Conservation (phyloP, 2,329 filamentous ascomycete species). For the Monosporascus sp. region DNA sequence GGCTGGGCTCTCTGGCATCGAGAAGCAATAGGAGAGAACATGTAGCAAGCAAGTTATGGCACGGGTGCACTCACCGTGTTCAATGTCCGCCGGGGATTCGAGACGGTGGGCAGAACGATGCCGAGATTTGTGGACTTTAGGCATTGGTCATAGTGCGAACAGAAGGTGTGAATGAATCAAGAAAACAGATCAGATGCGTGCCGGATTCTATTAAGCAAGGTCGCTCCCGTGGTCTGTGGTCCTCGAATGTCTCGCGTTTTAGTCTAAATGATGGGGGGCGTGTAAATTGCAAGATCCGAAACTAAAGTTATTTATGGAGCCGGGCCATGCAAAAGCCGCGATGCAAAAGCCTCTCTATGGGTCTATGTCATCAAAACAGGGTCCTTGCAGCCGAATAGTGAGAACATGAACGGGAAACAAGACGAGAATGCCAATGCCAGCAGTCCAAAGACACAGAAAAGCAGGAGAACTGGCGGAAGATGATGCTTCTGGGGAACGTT, state of each 20-base stretch:
- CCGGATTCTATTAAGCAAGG: not conserved
- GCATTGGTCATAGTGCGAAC: constrained; percentile 20
- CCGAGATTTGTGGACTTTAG: constrained; percentile 24
- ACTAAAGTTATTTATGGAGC: no score
- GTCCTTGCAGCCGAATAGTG: no score
- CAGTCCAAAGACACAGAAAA: not conserved
- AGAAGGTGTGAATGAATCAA: not conserved
- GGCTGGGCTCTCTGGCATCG: no score
- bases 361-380: not conserved
- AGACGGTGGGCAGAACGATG: constrained; percentile 8
- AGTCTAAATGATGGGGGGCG: no score
- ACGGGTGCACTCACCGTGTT: constrained; percentile 22
- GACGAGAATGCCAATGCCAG: not conserved
- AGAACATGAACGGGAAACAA: no score
- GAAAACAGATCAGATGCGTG: not conserved
- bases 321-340: not conserved
- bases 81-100: constrained; percentile 12
- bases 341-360: not conserved
- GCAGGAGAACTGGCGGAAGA: not conserved
- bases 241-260: no score
- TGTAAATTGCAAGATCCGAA: no score
- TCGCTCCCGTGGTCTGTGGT: no score
- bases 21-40: constrained; percentile 1
- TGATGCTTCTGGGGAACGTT: not conserved
- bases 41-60: constrained; percentile 8